Conservation (phyloP, 2,329 filamentous ascomycete species). For the Ophiocordyceps camponoti-saundersi region DNA sequence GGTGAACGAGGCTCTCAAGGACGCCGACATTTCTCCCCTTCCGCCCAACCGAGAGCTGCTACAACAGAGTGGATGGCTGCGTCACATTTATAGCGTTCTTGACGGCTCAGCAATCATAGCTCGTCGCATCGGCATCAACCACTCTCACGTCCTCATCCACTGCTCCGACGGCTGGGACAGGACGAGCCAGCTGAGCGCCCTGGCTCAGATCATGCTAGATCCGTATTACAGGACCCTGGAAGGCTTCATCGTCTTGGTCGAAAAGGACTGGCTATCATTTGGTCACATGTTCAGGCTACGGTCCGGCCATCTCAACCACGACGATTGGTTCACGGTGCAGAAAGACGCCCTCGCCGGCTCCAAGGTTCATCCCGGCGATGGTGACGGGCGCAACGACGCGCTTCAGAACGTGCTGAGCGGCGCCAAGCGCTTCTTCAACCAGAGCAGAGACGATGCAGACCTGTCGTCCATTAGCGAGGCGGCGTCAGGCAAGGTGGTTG, state of each 20-base stretch:
- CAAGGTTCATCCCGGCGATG: constrained; percentile 43
- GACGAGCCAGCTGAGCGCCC: constrained; percentile 80
- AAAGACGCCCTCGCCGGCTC: constrained; percentile 58
- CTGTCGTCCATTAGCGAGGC: constrained; percentile 31
- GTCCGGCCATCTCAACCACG: constrained; percentile 72
- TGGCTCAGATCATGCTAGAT: constrained; percentile 86
- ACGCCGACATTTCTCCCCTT: constrained; percentile 72
- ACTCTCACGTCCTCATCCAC: constrained; percentile 91
- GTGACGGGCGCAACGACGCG: constrained; percentile 49
- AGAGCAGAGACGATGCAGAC: constrained; percentile 42
- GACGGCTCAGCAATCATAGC: constrained; percentile 76
- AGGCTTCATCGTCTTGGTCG: constrained; percentile 83
- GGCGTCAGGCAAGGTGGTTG: constrained; percentile 21
- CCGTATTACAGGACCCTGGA: constrained; percentile 90
- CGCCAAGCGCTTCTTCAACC: constrained; percentile 79
- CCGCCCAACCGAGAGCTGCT: constrained; percentile 70
- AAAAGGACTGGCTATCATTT: constrained; percentile 97
- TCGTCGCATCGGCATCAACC: constrained; percentile 73
- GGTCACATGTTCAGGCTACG: constrained; percentile 94
- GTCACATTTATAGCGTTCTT: constrained; percentile 70
- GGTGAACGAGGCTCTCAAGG: constrained; percentile 79
- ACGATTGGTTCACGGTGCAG: constrained; percentile 87
- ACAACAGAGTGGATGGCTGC: constrained; percentile 75
- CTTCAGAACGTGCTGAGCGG: constrained; percentile 79
- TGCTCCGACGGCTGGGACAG: constrained; percentile 98